phyloP scores from a whole-genome alignment of 371 early-diverging fungal genomes.

The Circinella umbellata region DNA sequence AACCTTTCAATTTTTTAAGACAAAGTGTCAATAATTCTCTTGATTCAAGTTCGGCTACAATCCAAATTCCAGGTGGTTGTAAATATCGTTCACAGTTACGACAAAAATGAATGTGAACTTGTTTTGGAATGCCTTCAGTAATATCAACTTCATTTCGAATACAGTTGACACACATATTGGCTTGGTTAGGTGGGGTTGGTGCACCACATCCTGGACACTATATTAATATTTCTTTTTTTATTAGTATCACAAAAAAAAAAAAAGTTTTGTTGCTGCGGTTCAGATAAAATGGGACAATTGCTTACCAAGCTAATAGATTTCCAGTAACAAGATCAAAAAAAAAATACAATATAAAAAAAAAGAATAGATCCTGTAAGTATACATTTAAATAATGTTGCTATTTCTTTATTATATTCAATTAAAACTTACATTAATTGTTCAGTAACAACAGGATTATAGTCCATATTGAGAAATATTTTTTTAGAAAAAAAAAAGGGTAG shows the following conservation, averaged over 20 bases:
- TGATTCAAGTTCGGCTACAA: constrained; percentile 88
- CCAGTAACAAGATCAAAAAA: not conserved
- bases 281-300: not conserved
- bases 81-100: constrained; percentile 97
- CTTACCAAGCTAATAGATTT: constrained; percentile 38
- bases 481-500: too few relatives aligned
- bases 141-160: constrained; percentile 95
- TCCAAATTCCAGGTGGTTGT: constrained; percentile 96
- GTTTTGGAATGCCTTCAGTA: constrained; percentile 98
- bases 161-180: constrained; percentile 99
- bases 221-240: not conserved
- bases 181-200: constrained; percentile 95
- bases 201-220: constrained; percentile 98
- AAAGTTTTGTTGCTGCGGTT: too few relatives aligned
- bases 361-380: not conserved
- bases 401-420: not conserved
- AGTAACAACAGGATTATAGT: constrained; percentile 53
- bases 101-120: constrained; percentile 93
- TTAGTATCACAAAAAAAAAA: too few relatives aligned
- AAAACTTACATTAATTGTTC: constrained; percentile 56
- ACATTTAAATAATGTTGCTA: not conserved
- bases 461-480: constrained; percentile 26
- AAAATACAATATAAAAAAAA: not conserved
- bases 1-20: constrained; percentile 91
- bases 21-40: constrained; percentile 95